Evolutionary conservation across 192 early-diverging fungal species (phyloP).

Genomic region (Chytriomyces sp.): DNA sequence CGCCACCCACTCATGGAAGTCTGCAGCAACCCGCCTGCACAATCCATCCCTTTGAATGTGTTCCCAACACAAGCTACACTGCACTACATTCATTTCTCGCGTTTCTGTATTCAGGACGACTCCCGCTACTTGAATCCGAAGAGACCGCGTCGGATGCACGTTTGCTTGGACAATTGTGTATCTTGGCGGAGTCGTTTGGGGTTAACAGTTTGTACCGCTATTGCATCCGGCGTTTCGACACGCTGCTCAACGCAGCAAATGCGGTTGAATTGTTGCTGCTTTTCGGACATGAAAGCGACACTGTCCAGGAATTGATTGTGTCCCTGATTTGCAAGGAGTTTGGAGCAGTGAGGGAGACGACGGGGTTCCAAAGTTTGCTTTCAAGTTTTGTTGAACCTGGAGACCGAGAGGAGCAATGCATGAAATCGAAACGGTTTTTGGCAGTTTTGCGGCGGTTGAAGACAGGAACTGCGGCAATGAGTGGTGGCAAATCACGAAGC

Average conservation of each 20-base stretch:
- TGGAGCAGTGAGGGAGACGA: background rate
- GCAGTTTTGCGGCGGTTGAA: constrained; percentile 23
- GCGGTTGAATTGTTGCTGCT: background rate
- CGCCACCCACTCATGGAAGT: background rate
- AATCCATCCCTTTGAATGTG: background rate
- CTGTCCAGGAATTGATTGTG: constrained; percentile 21
- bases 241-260: background rate
- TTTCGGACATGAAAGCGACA: background rate
- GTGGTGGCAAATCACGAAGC: no score
- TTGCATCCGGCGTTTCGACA: constrained; percentile 1
- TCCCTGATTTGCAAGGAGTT: constrained; percentile 18
- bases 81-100: constrained; percentile 19
- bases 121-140: constrained; percentile 20
- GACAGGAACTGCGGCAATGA: background rate
- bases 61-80: constrained; percentile 21
- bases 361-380: background rate
- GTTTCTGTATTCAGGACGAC: constrained; percentile 31
- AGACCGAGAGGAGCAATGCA: background rate
- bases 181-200: constrained; percentile 10
- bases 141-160: background rate
- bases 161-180: background rate
- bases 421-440: constrained; percentile 13
- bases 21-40: background rate
- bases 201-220: constrained; percentile 3
- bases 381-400: background rate